These are phyloP conservation scores for Paramecium sexaurelia DNA, from an alignment of 73 alveolate genomes.

Conservation along the genomic window DNA sequence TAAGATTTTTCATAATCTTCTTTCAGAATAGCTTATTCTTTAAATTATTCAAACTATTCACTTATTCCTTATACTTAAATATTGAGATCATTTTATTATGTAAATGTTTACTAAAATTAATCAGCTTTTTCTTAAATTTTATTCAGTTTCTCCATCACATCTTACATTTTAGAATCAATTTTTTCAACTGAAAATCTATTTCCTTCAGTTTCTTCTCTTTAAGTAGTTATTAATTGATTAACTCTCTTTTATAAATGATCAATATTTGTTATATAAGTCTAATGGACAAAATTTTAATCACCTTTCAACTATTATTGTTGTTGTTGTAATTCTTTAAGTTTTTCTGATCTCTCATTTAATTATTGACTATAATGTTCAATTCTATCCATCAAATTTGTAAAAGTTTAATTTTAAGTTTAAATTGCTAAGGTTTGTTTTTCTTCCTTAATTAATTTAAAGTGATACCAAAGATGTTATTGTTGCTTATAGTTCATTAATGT, in stretches of 20 bases:
- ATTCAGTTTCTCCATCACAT: not conserved
- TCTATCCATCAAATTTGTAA: not conserved
- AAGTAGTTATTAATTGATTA: not conserved
- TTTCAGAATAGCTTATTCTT: not conserved
- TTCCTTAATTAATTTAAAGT: not conserved
- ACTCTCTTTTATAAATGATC: not conserved
- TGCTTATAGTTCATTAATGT: not conserved
- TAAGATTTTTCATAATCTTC: not conserved
- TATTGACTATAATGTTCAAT: constrained; percentile 15
- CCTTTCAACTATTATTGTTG: not conserved
- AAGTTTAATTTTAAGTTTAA: not conserved
- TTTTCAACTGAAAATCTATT: not conserved
- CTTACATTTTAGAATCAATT: not conserved
- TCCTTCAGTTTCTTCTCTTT: not conserved
- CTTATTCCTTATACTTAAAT: not conserved
- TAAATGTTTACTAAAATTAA: not conserved
- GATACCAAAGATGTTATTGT: not conserved
- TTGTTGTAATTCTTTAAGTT: not conserved
- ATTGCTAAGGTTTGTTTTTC: constrained; percentile 22
- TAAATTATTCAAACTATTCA: not conserved
- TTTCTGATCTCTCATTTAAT: constrained; percentile 6
- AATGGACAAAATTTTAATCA: not conserved
- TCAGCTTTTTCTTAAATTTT: not conserved
- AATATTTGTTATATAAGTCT: not conserved
- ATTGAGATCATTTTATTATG: not conserved